These are phyloP conservation scores for Collybiopsis luxurians DNA, from an alignment of 768 basidiomycete species.

Conservation along the genomic window DNA sequence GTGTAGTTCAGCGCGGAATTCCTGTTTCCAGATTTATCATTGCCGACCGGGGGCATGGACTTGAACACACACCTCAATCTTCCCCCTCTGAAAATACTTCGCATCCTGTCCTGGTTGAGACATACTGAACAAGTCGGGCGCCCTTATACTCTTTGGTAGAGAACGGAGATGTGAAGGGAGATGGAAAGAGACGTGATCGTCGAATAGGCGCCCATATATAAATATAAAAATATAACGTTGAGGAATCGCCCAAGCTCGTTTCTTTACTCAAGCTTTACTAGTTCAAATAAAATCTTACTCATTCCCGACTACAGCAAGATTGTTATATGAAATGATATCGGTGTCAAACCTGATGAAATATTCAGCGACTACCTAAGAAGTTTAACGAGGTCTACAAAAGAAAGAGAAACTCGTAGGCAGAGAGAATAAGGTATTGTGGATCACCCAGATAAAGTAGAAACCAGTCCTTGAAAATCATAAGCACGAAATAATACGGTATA, in stretches of 20 bases:
- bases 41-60: too few relatives aligned
- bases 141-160: too few relatives aligned
- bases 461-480: constrained; percentile 4
- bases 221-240: too few relatives aligned
- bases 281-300: too few relatives aligned
- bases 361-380: constrained; percentile 9
- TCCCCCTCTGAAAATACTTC: constrained; percentile 89
- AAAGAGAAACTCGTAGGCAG: not conserved
- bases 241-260: too few relatives aligned
- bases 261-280: too few relatives aligned
- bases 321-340: constrained; percentile 13
- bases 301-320: too few relatives aligned
- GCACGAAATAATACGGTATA: constrained; percentile 22
- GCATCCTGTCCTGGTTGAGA: constrained; percentile 78
- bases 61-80: constrained; percentile 96
- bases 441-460: constrained; percentile 5
- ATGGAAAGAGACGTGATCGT: too few relatives aligned
- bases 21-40: constrained; percentile 38
- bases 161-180: too few relatives aligned
- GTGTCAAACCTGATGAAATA: constrained; percentile 2
- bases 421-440: not conserved
- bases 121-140: constrained; percentile 9
- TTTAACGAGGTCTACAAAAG: not conserved
- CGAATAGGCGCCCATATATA: too few relatives aligned
- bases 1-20: constrained; percentile 89